Percentiles rank a stretch among this genome's conserved stretches.
Evolutionary conservation across 306 rosid species (phyloP).

Genomic region (Herpetospermum pedunculosum): DNA sequence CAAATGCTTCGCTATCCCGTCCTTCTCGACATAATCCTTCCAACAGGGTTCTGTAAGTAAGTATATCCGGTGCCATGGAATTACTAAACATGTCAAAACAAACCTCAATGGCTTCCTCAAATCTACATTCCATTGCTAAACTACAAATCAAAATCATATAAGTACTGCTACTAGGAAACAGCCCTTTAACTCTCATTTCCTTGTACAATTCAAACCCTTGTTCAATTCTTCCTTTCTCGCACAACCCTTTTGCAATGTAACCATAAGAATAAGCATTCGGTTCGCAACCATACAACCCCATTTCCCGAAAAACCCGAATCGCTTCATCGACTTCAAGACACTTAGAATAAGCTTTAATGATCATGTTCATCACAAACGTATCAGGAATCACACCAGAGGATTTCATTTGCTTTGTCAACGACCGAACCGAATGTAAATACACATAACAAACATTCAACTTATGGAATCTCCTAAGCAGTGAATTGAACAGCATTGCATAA

Average conservation of each 20-base stretch:
- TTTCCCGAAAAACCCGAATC: constrained; percentile 49
- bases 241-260: constrained; percentile 61
- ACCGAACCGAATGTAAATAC: constrained; percentile 57
- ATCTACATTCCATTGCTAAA: constrained; percentile 46
- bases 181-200: constrained; percentile 54
- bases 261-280: constrained; percentile 72
- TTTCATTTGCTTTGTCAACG: constrained; percentile 70
- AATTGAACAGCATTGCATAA: constrained; percentile 43
- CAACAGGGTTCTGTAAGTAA: constrained; percentile 68
- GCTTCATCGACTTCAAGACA: constrained; percentile 81
- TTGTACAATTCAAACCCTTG: constrained; percentile 58
- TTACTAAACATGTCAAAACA: constrained; percentile 61
- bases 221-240: constrained; percentile 84
- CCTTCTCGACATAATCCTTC: constrained; percentile 74
- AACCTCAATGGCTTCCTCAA: constrained; percentile 56
- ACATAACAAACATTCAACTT: constrained; percentile 53
- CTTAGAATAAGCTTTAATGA: constrained; percentile 66
- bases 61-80: constrained; percentile 57
- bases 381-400: constrained; percentile 75
- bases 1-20: constrained; percentile 45
- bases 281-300: constrained; percentile 82
- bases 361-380: constrained; percentile 68
- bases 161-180: constrained; percentile 55
- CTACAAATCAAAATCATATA: constrained; percentile 58
- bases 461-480: constrained; percentile 63